Conservation (phyloP, 441 rosid species). For the Brassica hybrid region DNA sequence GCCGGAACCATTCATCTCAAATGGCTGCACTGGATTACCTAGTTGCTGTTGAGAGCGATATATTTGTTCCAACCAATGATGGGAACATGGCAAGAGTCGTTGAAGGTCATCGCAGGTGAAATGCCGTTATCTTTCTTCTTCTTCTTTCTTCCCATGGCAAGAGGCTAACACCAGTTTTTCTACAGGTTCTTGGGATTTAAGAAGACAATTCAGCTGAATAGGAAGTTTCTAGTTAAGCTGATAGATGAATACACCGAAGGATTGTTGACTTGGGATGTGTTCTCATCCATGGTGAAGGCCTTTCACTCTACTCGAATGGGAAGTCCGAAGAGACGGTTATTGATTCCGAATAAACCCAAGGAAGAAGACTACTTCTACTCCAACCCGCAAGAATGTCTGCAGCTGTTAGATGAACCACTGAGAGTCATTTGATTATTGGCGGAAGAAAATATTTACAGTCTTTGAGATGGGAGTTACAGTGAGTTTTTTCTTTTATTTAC, state of each 20-base stretch:
- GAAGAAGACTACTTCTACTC: conserved; percentile 82
- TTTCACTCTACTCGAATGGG: conserved; percentile 66
- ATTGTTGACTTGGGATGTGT: conserved; percentile 65
- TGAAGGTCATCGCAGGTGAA: conserved; percentile 82
- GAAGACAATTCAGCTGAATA: conserved; percentile 62
- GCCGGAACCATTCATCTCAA: conserved; percentile 78
- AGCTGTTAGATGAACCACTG: conserved; percentile 71
- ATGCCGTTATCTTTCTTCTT: too few species aligned
- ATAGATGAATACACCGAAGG: conserved; percentile 61
- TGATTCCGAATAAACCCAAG: conserved; percentile 65
- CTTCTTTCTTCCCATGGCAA: too few species aligned
- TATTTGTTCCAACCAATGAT: conserved; percentile 73
- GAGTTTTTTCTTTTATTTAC: conserved; percentile 31
- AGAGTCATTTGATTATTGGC: conserved; percentile 37
- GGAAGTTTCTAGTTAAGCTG: conserved; percentile 60
- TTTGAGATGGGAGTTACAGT: conserved; percentile 23
- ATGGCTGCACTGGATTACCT: conserved; percentile 84
- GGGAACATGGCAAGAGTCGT: conserved; percentile 88
- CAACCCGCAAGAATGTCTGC: conserved; percentile 74
- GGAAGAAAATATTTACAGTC: conserved; percentile 13
- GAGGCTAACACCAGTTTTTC: conserved; percentile 12
- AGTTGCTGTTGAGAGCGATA: conserved; percentile 72
- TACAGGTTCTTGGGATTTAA: conserved; percentile 78
- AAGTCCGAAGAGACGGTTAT: conserved; percentile 55
- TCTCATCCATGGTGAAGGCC: conserved; percentile 59